These are phyloP conservation scores for Termitomyces sp. DNA, from an alignment of 1,284 basidiomycete genomes.

Conservation along the genomic window DNA sequence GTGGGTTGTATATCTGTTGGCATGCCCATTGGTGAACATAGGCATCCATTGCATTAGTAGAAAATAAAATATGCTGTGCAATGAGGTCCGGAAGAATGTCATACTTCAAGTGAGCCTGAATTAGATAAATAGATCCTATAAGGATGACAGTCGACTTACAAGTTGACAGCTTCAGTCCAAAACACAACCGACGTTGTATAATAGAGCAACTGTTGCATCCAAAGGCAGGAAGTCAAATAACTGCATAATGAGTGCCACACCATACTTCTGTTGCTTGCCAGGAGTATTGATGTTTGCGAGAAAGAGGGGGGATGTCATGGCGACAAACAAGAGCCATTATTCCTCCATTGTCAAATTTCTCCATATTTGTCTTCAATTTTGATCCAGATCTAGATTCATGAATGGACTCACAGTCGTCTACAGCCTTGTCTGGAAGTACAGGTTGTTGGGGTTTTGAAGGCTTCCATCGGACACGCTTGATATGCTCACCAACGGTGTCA, in stretches of 20 bases:
- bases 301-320: constrained; percentile 31
- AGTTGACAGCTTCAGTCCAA: constrained; percentile 27
- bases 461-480: neutral
- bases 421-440: constrained; percentile 9
- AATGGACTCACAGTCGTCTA: constrained; percentile 12
- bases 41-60: constrained; percentile 36
- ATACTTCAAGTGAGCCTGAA: constrained; percentile 28
- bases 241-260: constrained; percentile 22
- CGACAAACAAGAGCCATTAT: constrained; percentile 5
- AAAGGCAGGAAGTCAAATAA: constrained; percentile 26
- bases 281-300: constrained; percentile 35
- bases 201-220: constrained; percentile 25
- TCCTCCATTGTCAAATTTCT: constrained; percentile 8
- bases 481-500: neutral
- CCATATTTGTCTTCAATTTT: constrained; percentile 12
- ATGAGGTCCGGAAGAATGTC: constrained; percentile 25
- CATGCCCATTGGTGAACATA: constrained; percentile 21
- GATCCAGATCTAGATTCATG: constrained; percentile 10
- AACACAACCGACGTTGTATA: constrained; percentile 40
- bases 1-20: constrained; percentile 35
- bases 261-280: constrained; percentile 2
- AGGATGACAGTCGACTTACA: too few relatives aligned
- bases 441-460: neutral
- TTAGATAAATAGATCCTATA: too few relatives aligned
- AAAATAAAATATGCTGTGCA: constrained; percentile 23